Evolutionary conservation across 2,329 filamentous ascomycete genomes (phyloP).

Genomic region (Fusarium continuum): DNA sequence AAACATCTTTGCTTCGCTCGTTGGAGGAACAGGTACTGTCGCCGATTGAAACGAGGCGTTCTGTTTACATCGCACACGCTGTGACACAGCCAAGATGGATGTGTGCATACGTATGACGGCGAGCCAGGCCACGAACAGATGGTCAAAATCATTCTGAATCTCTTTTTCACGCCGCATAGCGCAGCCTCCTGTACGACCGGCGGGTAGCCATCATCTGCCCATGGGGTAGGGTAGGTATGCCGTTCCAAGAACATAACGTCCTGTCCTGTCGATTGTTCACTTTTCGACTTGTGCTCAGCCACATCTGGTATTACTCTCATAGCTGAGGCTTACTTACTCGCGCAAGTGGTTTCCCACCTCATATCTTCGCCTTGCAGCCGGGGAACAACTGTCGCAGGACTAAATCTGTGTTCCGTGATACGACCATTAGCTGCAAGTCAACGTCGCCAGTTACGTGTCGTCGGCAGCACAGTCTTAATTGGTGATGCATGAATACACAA

Average conservation of each 20-base stretch:
- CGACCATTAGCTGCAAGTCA: neutral
- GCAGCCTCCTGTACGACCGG: slow-evolving; percentile 15
- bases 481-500: slow-evolving; percentile 1
- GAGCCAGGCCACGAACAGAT: neutral
- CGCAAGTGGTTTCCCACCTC: neutral
- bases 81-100: slow-evolving; percentile 3
- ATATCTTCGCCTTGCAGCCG: neutral
- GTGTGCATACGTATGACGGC: slow-evolving; percentile 4
- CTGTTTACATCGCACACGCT: neutral
- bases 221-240: slow-evolving; percentile 21
- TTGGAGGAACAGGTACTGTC: slow-evolving; percentile 14
- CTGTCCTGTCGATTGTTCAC: neutral
- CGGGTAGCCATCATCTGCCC: slow-evolving; percentile 7
- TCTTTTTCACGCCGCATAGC: slow-evolving; percentile 1
- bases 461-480: neutral
- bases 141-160: neutral
- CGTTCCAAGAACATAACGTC: neutral
- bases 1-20: slow-evolving; percentile 28
- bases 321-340: neutral
- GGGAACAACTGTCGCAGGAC: neutral
- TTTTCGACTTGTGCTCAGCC: neutral
- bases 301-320: neutral
- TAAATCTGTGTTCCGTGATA: slow-evolving; percentile 7
- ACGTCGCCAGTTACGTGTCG: slow-evolving; percentile 5
- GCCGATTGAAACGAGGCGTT: slow-evolving; percentile 11